These are phyloP conservation scores for Pisolithus albus DNA, from an alignment of 768 basidiomycete species.

Conservation along the genomic window DNA sequence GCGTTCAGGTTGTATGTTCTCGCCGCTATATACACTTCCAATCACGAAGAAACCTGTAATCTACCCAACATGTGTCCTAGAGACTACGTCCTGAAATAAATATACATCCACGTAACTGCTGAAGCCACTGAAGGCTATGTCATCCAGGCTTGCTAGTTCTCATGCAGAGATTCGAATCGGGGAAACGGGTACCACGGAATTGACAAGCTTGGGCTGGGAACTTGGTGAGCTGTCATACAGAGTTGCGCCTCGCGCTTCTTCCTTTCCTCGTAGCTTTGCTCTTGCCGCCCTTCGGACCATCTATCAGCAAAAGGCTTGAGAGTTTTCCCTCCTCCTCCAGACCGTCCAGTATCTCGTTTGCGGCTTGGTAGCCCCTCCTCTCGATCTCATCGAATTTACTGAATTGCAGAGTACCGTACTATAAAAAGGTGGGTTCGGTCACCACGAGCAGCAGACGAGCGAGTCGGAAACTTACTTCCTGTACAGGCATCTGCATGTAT, in stretches of 20 bases:
- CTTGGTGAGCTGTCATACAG: constrained; percentile 31
- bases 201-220: too few relatives aligned
- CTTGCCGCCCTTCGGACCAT: constrained; percentile 41
- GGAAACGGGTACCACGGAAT: background rate
- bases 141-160: constrained; percentile 5
- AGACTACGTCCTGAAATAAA: background rate
- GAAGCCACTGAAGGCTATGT: constrained; percentile 14
- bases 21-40: background rate
- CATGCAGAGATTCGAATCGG: background rate
- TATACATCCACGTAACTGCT: background rate
- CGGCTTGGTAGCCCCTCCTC: constrained; percentile 71
- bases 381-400: constrained; percentile 84
- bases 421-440: constrained; percentile 2
- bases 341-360: constrained; percentile 61
- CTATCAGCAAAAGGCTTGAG: constrained; percentile 59
- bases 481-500: constrained; percentile 93
- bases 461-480: constrained; percentile 49
- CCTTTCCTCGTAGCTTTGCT: constrained; percentile 55
- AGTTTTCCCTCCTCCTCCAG: constrained; percentile 81
- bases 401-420: constrained; percentile 92
- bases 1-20: background rate
- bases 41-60: constrained; percentile 15
- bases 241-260: constrained; percentile 71
- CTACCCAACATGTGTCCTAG: constrained; percentile 13
- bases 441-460: background rate